Evolutionary conservation across 2,329 filamentous ascomycete genomes (phyloP), one percentile per base, ranked within the genome.

Genomic region (Microdochium paspali): DNA sequence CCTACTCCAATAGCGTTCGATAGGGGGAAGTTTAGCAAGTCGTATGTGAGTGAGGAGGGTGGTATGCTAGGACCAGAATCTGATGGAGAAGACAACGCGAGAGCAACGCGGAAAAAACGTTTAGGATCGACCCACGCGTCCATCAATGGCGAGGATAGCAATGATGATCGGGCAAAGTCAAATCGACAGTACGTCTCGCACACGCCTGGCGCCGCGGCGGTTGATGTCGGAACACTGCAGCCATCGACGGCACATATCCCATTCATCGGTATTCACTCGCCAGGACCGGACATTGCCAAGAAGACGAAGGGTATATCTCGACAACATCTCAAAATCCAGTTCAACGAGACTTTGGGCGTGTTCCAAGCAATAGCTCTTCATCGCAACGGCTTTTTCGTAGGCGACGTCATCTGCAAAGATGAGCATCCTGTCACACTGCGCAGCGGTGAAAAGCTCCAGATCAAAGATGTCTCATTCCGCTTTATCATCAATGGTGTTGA

Each of bases 291-390:
- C 44, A 79, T 80, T 50, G 76, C 79, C 2, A 71, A 64, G 50
- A 79, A 77, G 52, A 87, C 85, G 45, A 86, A 85, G 58, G 78
- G 77, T 45, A 90, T 90, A 47, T 90, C 86, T 3, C 73, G 85
- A 51, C 71, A 84, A 55, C 87, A 91, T 61, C 70, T 87, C 44
- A 83, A 81, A 56, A 87, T 91, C 54, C 70, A 77, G 44, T 90
- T 83, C 65, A 85, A 86, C 56, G 71, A 77, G 51, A 69, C 79
- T 12, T 72, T 72, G 35, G 72, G 78, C 20, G 68, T 78, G 6
- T 90, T 87, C 57, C 79, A 87, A 58, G 79, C 85, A 44, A 70
- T 74, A 23, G 73, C 76, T 0, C 56, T 80, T 9, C 77, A 80
- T 53, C 73, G 72, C 52, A 89, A 89, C 55, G 84, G 85, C 5